Percentiles rank a stretch among this genome's conserved stretches.
Conservation (phyloP, 768 basidiomycete species). For the Stropharia rugosoannulata region DNA sequence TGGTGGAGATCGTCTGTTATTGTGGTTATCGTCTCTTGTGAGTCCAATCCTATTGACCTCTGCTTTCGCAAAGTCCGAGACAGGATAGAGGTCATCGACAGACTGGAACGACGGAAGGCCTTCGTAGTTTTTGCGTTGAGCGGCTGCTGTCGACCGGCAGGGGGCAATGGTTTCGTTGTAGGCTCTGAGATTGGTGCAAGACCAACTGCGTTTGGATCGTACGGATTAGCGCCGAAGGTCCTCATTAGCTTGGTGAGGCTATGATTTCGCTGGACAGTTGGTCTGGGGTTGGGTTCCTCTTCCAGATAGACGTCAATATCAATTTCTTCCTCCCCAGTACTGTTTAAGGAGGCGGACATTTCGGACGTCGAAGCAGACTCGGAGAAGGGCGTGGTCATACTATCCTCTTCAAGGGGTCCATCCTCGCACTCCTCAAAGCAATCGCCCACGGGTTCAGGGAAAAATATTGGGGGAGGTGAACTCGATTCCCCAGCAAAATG, state of each 20-base stretch:
- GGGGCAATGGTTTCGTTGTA: background rate
- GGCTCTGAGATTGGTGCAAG: background rate
- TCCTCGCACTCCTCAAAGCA: background rate
- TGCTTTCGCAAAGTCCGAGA: slow-evolving; percentile 6
- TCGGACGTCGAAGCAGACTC: slow-evolving; percentile 9
- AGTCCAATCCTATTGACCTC: slow-evolving; percentile 9
- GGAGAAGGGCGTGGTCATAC: slow-evolving; percentile 8
- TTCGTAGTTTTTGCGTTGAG: slow-evolving; percentile 9
- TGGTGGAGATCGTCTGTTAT: slow-evolving; percentile 23
- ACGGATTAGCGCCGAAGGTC: slow-evolving; percentile 23
- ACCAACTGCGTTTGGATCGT: background rate
- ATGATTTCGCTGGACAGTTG: slow-evolving; percentile 10
- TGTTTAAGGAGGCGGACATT: slow-evolving; percentile 1
- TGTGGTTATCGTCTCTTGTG: slow-evolving; percentile 13
- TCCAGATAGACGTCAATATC: slow-evolving; percentile 10
- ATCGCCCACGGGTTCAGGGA: slow-evolving; percentile 3
- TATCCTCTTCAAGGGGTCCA: background rate
- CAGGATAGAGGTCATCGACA: slow-evolving; percentile 17
- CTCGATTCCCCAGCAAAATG: slow-evolving; percentile 16
- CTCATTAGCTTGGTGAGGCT: slow-evolving; percentile 25
- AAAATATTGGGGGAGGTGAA: slow-evolving; percentile 10
- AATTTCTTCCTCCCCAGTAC: background rate
- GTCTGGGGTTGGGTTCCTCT: background rate
- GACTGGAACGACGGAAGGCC: slow-evolving; percentile 12
- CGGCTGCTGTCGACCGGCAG: background rate